These are phyloP conservation scores for Barbatosphaeria neglecta DNA, from an alignment of 495 filamentous ascomycete genomes.

Conservation along the genomic window DNA sequence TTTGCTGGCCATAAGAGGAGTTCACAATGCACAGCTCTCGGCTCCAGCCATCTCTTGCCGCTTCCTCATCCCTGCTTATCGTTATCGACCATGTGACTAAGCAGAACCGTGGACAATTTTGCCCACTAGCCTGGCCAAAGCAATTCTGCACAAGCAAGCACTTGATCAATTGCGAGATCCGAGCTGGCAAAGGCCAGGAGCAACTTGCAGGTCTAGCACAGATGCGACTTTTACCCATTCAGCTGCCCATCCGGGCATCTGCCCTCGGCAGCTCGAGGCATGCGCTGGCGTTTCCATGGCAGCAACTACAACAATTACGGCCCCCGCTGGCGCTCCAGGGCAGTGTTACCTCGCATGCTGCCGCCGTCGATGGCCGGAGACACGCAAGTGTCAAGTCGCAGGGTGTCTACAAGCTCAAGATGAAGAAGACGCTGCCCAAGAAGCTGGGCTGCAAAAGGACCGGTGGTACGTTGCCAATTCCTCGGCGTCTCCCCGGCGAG, in stretches of 20 bases:
- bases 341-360: background rate
- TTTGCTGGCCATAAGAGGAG: background rate
- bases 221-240: constrained; percentile 44
- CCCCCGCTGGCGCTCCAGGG: background rate
- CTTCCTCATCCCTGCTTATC: constrained; percentile 15
- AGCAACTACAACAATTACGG: constrained; percentile 17
- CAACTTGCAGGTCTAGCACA: background rate
- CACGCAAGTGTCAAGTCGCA: constrained; percentile 79
- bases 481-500: too few species aligned
- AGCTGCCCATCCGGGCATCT: constrained; percentile 37
- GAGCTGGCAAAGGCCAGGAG: background rate
- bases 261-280: constrained; percentile 23
- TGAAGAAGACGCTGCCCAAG: constrained; percentile 81
- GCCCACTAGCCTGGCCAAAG: too few species aligned
- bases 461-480: constrained; percentile 58
- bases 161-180: too few species aligned
- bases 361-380: constrained; percentile 39
- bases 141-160: too few species aligned
- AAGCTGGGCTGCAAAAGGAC: constrained; percentile 90
- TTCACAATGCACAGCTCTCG: background rate
- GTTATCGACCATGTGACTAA: constrained; percentile 28
- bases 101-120: constrained; percentile 17
- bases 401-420: constrained; percentile 70
- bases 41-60: background rate
- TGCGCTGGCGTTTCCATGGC: constrained; percentile 10